Evolutionary conservation across 2,329 filamentous ascomycete species (phyloP), one percentile per base, ranked within the genome.

Genomic region (Penicillium verrucosum): DNA sequence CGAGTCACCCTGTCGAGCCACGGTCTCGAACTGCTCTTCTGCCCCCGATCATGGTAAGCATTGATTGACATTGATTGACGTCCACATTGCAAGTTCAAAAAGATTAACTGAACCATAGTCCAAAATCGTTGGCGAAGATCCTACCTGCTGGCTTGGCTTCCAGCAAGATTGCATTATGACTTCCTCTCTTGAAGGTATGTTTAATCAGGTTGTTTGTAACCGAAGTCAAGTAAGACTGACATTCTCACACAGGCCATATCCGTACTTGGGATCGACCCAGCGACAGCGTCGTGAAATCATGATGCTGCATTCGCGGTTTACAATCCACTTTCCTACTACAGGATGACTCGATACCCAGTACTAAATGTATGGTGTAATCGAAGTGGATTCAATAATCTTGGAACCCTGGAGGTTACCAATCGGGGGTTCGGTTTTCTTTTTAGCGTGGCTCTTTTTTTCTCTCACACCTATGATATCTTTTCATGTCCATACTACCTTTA

Each of bases 81-180:
- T 3, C 3, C 8, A 23, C 3, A 9, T 51, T 42, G 36, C 12
- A 30, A 14, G 40, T 3, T 2, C 1, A 11, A 21, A 43, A 11
- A 48, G 32, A 46, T 63, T 68, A 49, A 69, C 43, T 9, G 11
- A 43, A 3, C 6, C 11, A 11, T 66, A 92, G 90, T 84, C 89
- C 46, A 97, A 96, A 74, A 80, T 83, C 12, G 85, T 96, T 36
- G 92, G 96, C 72, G 85, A 87, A 59, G 91, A 97, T 74, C 92
- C 92, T 51, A 80, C 96, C 44, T 90, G 86, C 72, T 96, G 92
- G 88, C 76, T 99, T 38, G 89, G 87, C n/a, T 99, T 99, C 68
- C 92, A 93, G 53, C 89, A 97, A 71, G 88, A 96, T 67, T 89
- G 89, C 61, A 96, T 99, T 64, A 87, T 97, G 69, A 97, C 92